Evolutionary conservation across 192 early-diverging fungal species (phyloP).

Genomic region (Geosiphon pyriformis): DNA sequence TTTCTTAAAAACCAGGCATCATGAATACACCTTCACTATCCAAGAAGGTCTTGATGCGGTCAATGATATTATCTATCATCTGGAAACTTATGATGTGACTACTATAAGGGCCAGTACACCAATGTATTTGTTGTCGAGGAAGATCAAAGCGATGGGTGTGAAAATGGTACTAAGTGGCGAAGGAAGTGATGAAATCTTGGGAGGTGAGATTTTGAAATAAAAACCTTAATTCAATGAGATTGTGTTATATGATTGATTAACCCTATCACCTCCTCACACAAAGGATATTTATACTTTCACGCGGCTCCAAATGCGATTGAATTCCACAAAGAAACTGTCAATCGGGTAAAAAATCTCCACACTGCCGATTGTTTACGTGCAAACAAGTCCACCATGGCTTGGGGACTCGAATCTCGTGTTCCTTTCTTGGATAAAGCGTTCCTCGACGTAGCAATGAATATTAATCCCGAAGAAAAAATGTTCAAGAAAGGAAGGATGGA

Average conservation of each 20-base stretch:
- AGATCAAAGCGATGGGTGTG: constrained; percentile 97
- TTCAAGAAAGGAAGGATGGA: constrained; percentile 78
- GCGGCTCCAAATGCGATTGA: constrained; percentile 71
- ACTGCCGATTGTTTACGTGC: constrained; percentile 94
- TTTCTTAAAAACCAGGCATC: constrained; percentile 87
- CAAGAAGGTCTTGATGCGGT: constrained; percentile 97
- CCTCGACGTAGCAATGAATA: constrained; percentile 86
- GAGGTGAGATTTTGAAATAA: constrained; percentile 27
- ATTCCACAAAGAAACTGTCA: constrained; percentile 88
- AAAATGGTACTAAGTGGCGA: constrained; percentile 99
- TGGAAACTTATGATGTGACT: constrained; percentile 99
- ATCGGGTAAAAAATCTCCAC: constrained; percentile 94
- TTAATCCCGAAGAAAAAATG: constrained; percentile 80
- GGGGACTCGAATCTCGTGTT: constrained; percentile 97
- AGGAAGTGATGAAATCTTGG: constrained; percentile 95
- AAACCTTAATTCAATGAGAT: too few relatives aligned
- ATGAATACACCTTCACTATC: constrained; percentile 93
- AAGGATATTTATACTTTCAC: constrained; percentile 97
- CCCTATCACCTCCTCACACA: background rate
- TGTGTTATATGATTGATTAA: background rate
- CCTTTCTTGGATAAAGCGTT: constrained; percentile 95
- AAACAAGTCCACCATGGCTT: constrained; percentile 99
- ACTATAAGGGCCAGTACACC: constrained; percentile 96
- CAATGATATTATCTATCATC: constrained; percentile 90
- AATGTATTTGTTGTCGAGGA: constrained; percentile 96